Evolutionary conservation across 2,329 filamentous ascomycete genomes (phyloP).

Genomic region (Graphiopsis chlorocephala): DNA sequence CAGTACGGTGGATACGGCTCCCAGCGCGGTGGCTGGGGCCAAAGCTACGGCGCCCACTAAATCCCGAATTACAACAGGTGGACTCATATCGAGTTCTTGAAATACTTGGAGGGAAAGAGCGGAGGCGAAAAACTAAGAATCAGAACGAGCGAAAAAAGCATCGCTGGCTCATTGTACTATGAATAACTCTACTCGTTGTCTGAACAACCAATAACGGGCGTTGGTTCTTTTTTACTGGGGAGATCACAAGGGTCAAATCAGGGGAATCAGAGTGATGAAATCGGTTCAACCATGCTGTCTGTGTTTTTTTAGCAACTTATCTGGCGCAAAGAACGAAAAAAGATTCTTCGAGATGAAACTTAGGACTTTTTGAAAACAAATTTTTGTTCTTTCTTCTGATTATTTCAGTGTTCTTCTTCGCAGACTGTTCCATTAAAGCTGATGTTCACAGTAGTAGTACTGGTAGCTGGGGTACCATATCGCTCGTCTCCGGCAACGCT

Average conservation of each 20-base stretch:
- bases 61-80: neutral
- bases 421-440: neutral
- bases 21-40: conserved; percentile 30
- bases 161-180: conserved; percentile 10
- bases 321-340: neutral
- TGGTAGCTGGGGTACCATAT: neutral
- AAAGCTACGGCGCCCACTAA: conserved; percentile 31
- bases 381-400: neutral
- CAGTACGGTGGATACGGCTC: conserved; percentile 35
- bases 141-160: conserved; percentile 1
- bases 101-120: neutral
- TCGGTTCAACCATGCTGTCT: neutral
- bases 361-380: neutral
- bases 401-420: neutral
- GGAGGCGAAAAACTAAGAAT: neutral
- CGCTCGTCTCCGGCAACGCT: neutral
- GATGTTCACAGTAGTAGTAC: neutral
- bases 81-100: neutral
- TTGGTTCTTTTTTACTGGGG: conserved; percentile 3
- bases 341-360: neutral
- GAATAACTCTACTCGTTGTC: conserved; percentile 12
- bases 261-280: neutral
- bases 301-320: neutral
- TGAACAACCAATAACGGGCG: conserved; percentile 3
- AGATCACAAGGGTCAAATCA: neutral